Evolutionary conservation across 495 filamentous ascomycete species (phyloP).

Genomic region (Podospora sp.): DNA sequence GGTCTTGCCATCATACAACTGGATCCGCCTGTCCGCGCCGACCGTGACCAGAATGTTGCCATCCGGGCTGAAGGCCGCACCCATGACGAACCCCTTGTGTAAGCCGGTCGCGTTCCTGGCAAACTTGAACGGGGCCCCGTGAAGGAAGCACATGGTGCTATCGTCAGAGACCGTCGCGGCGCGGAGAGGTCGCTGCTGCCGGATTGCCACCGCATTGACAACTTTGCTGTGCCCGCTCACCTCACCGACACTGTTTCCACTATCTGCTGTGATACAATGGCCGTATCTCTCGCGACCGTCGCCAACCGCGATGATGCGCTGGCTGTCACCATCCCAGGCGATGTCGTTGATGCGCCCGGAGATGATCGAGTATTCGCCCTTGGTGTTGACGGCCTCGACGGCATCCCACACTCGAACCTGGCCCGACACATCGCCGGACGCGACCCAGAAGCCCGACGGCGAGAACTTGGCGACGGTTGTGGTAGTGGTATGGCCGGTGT

Average conservation of each 20-base stretch:
- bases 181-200: constrained; percentile 83
- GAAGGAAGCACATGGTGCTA: constrained; percentile 83
- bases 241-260: constrained; percentile 93
- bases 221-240: constrained; percentile 86
- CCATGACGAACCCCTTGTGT: constrained; percentile 87
- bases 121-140: constrained; percentile 95
- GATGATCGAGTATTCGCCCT: constrained; percentile 91
- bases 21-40: constrained; percentile 84
- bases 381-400: constrained; percentile 65
- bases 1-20: constrained; percentile 93
- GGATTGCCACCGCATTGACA: constrained; percentile 89
- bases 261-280: constrained; percentile 92
- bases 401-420: constrained; percentile 88
- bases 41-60: constrained; percentile 82
- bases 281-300: constrained; percentile 93
- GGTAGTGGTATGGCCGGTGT: constrained; percentile 82
- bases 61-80: constrained; percentile 88
- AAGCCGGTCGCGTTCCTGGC: constrained; percentile 69
- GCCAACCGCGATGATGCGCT: constrained; percentile 93
- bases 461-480: constrained; percentile 94
- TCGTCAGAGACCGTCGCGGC: constrained; percentile 93
- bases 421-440: constrained; percentile 87
- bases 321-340: constrained; percentile 96
- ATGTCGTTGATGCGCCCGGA: constrained; percentile 94
- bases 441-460: constrained; percentile 91